phyloP scores from a whole-genome alignment of 2,329 filamentous ascomycete species.

The Penicillium palitans region DNA sequence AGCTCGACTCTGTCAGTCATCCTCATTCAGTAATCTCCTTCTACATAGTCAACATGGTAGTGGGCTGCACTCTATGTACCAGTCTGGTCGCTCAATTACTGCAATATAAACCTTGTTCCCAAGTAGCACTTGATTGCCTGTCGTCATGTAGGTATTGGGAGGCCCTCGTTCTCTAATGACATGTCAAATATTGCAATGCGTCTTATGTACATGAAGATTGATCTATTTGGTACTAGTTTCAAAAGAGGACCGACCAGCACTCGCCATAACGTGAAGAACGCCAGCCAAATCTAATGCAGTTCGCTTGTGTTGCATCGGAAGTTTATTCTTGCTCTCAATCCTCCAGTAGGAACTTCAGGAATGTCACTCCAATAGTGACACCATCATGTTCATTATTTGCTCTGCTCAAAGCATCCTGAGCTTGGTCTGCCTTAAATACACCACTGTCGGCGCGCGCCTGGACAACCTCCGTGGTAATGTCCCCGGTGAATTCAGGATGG shows the following conservation, averaged over 20 bases:
- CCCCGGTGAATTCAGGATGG: constrained; percentile 77
- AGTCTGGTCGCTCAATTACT: too few species aligned
- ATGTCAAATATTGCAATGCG: not conserved
- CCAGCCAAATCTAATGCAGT: not conserved
- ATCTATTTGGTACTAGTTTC: not conserved
- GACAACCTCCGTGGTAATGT: constrained; percentile 70
- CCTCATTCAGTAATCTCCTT: not conserved
- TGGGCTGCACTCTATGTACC: not conserved
- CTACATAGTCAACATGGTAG: not conserved
- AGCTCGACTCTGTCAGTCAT: not conserved
- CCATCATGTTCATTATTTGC: constrained; percentile 74
- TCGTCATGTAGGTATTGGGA: not conserved
- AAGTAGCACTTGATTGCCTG: not conserved
- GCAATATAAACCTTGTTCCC: too few species aligned
- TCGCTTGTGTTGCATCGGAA: not conserved
- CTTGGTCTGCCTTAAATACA: constrained; percentile 69
- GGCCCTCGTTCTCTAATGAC: not conserved
- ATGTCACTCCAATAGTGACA: constrained; percentile 69
- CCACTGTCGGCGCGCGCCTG: constrained; percentile 64
- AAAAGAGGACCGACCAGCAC: not conserved
- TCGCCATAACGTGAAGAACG: not conserved
- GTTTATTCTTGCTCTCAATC: constrained; percentile 17
- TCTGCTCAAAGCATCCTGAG: constrained; percentile 66
- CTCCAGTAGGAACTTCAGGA: constrained; percentile 74
- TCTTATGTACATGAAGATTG: not conserved